These are phyloP conservation scores for Umbelopsis sp. DNA, from an alignment of 192 early-diverging fungal genomes.

Conservation along the genomic window DNA sequence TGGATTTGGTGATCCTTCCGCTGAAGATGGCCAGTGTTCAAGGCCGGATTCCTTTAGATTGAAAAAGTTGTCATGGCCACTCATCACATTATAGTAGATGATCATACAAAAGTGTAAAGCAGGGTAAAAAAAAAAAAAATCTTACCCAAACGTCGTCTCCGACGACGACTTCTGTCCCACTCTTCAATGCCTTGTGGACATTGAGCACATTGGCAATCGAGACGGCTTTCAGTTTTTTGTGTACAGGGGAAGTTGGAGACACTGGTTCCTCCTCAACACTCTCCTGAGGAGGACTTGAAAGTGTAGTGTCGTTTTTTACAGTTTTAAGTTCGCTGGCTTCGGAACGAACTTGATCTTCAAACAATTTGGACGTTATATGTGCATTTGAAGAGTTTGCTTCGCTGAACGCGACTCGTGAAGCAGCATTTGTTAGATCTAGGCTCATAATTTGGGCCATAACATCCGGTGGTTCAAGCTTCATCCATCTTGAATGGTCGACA, in stretches of 20 bases:
- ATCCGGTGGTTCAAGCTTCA: constrained; percentile 61
- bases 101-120: not conserved
- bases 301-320: not conserved
- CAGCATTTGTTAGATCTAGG: constrained; percentile 55
- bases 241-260: not conserved
- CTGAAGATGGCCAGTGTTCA: constrained; percentile 3
- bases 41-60: constrained; percentile 22
- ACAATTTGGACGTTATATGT: constrained; percentile 23
- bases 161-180: constrained; percentile 41
- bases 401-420: constrained; percentile 36
- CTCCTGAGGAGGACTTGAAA: not conserved
- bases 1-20: not conserved
- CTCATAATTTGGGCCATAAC: constrained; percentile 61
- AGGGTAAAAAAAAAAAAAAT: not conserved
- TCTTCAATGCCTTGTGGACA: constrained; percentile 44
- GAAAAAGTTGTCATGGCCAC: not conserved
- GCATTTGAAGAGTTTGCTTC: constrained; percentile 12
- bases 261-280: not conserved
- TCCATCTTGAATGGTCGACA: constrained; percentile 48
- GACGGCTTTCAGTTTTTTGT: constrained; percentile 9
- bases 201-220: constrained; percentile 38
- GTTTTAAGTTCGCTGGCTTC: constrained; percentile 7
- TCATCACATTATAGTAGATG: not conserved
- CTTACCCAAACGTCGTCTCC: constrained; percentile 44
- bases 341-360: constrained; percentile 24